Percentiles rank a stretch among this genome's conserved stretches.
Evolutionary conservation across 2,329 filamentous ascomycete genomes (phyloP).

Genomic region (Penicillium sumatraense): DNA sequence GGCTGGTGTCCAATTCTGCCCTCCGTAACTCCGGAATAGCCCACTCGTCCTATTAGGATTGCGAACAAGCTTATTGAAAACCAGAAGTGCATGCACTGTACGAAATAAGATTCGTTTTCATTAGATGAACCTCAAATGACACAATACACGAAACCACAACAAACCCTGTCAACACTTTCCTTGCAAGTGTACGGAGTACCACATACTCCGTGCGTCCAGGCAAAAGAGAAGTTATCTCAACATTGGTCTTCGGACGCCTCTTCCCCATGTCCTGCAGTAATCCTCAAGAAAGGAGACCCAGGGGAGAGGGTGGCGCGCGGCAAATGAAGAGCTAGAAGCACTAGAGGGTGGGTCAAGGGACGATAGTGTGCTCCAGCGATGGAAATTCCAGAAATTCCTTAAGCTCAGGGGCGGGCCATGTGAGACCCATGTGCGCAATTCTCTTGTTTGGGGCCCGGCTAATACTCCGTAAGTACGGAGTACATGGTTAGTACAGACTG

Average conservation of each 20-base stretch:
- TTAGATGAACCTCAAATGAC: too few relatives aligned
- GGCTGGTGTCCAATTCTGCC: too few relatives aligned
- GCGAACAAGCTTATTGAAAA: too few relatives aligned
- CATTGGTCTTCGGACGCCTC: not conserved
- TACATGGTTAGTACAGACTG: too few relatives aligned
- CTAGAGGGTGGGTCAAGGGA: slow-evolving; percentile 32
- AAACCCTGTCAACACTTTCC: too few relatives aligned
- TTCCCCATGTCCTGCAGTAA: not conserved
- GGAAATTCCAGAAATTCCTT: slow-evolving; percentile 28
- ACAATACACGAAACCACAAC: too few relatives aligned
- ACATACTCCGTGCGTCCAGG: not conserved
- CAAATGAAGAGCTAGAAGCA: slow-evolving; percentile 31
- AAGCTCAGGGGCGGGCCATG: slow-evolving; percentile 20
- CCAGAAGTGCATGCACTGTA: too few relatives aligned
- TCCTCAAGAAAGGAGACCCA: not conserved
- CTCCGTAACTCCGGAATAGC: too few relatives aligned
- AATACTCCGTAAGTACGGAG: not conserved
- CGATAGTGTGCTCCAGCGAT: slow-evolving; percentile 13
- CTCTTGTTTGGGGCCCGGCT: not conserved
- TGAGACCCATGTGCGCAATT: slow-evolving; percentile 11
- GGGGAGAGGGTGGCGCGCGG: slow-evolving; percentile 16
- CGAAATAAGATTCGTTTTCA: too few relatives aligned
- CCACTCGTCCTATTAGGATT: too few relatives aligned
- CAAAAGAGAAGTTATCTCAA: not conserved
- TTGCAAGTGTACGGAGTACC: too few relatives aligned